These are phyloP conservation scores for Populus trichocarpa DNA, from an alignment of 441 rosid genomes.

Conservation along the genomic window DNA sequence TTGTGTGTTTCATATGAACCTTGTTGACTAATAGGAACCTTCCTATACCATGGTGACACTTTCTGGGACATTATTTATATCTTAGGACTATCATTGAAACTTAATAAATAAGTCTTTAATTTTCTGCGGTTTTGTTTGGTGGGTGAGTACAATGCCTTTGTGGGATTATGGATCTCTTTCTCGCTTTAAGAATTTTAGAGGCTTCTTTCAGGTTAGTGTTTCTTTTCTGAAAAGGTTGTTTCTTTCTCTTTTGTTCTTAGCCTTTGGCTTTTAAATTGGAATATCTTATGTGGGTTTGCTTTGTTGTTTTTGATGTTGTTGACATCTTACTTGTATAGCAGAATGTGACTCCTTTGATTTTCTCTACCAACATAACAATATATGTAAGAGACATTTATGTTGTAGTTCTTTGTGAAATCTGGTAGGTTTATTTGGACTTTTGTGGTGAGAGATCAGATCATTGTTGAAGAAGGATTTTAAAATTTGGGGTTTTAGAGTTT, in stretches of 20 bases:
- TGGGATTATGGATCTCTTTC: slow-evolving; percentile 29
- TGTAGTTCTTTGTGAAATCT: neutral
- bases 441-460: neutral
- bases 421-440: neutral
- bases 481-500: neutral
- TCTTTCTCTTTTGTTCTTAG: neutral
- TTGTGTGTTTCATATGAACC: neutral
- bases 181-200: slow-evolving; percentile 23
- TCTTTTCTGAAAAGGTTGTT: slow-evolving; percentile 1
- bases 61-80: neutral
- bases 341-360: neutral
- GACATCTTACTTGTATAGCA: neutral
- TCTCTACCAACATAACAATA: neutral
- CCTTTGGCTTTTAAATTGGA: neutral
- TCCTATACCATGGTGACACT: neutral
- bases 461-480: neutral
- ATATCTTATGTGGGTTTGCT: neutral
- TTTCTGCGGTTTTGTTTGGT: slow-evolving; percentile 1
- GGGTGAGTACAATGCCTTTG: slow-evolving; percentile 31
- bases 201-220: slow-evolving; percentile 29
- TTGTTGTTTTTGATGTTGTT: neutral
- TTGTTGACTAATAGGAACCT: neutral
- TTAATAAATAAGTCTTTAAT: neutral
- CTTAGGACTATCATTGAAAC: neutral
- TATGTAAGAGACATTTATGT: neutral